Evolutionary conservation across 768 basidiomycete species (phyloP).

Genomic region (Suillus fuscotomentosus): DNA sequence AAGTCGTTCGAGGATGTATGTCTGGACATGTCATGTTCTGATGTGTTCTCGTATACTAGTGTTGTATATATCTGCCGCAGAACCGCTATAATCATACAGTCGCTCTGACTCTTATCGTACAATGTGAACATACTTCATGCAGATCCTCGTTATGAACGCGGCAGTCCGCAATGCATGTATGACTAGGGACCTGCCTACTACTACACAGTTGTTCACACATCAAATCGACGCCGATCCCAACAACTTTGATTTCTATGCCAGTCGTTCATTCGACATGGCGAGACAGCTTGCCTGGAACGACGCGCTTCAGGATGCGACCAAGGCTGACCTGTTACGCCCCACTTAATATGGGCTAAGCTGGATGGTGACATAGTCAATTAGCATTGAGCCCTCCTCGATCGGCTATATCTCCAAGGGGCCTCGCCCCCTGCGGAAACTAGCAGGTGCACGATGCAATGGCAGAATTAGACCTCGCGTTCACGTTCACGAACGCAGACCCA

Average conservation of each 20-base stretch:
- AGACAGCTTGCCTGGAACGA: background rate
- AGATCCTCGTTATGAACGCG: background rate
- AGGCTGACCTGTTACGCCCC: background rate
- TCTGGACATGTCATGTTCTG: background rate
- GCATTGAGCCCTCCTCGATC: background rate
- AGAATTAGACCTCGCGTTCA: background rate
- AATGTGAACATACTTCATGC: background rate
- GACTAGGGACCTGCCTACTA: background rate
- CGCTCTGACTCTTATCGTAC: background rate
- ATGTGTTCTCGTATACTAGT: constrained; percentile 38
- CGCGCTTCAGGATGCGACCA: background rate
- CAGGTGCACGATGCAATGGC: background rate
- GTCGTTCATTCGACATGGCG: background rate
- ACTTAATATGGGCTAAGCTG: background rate
- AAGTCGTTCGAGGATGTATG: constrained; percentile 17
- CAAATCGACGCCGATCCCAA: background rate
- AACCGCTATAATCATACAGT: constrained; percentile 40
- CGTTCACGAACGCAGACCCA: background rate
- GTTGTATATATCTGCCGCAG: constrained; percentile 76
- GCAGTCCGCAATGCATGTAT: background rate
- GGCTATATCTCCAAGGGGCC: background rate
- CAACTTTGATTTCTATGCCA: background rate
- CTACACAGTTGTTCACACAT: background rate
- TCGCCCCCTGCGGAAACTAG: background rate
- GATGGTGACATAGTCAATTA: background rate